Conservation (phyloP, 2,329 filamentous ascomycete genomes). For the Aspergillus carbonarius region DNA sequence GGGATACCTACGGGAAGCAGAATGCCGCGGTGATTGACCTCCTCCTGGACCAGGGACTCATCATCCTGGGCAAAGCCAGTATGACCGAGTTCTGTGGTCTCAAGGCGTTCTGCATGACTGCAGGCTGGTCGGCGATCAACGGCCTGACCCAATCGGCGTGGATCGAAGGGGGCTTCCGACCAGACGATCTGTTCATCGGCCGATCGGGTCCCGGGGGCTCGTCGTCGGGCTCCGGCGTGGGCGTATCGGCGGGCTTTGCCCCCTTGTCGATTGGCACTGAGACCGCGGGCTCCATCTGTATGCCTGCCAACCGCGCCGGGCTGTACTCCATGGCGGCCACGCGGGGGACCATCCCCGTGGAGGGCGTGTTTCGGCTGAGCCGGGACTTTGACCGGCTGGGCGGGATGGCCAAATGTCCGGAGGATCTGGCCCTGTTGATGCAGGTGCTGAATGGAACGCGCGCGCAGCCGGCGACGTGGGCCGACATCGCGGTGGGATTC, state of each 20-base stretch:
- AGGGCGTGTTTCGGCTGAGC: background rate
- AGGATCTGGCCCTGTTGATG: background rate
- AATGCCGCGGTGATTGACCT: background rate
- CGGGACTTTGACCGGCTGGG: background rate
- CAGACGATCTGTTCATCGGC: background rate
- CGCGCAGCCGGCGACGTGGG: background rate
- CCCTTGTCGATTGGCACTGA: background rate
- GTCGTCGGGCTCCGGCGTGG: background rate
- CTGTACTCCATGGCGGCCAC: background rate
- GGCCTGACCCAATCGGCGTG: background rate
- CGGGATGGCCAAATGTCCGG: background rate
- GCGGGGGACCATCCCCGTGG: background rate
- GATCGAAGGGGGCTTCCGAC: background rate
- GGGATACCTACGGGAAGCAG: background rate
- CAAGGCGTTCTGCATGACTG: background rate
- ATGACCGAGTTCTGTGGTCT: conserved; percentile 1
- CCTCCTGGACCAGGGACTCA: background rate
- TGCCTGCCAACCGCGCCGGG: background rate
- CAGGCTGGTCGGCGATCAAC: background rate
- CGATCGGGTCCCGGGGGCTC: background rate
- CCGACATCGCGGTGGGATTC: background rate
- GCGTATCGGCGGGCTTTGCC: background rate
- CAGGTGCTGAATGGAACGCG: background rate
- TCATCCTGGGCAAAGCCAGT: background rate
- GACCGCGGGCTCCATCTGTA: background rate